Evolutionary conservation across 2,329 filamentous ascomycete species (phyloP).

Genomic region (Aspergillus neotritici): DNA sequence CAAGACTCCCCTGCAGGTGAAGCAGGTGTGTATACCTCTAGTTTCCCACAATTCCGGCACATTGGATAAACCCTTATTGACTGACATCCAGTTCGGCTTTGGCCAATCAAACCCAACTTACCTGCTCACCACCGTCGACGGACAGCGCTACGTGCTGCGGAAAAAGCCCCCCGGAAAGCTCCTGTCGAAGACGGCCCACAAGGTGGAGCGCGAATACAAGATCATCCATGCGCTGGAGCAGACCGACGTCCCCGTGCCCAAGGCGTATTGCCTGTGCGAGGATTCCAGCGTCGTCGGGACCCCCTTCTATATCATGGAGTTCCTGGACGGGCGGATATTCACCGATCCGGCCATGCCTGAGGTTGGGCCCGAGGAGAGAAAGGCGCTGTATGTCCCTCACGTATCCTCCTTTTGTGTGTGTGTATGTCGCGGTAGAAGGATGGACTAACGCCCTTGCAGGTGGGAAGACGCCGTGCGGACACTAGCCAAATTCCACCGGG

Average conservation of each 20-base stretch:
- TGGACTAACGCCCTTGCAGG: slow-evolving; percentile 33
- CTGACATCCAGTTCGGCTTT: slow-evolving; percentile 70
- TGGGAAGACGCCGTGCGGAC: slow-evolving; percentile 81
- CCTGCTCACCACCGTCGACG: slow-evolving; percentile 69
- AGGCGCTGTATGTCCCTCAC: slow-evolving; percentile 57
- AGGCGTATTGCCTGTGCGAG: slow-evolving; percentile 77
- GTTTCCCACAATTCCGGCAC: neutral
- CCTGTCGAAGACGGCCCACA: slow-evolving; percentile 87
- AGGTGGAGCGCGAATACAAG: slow-evolving; percentile 91
- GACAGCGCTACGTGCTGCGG: slow-evolving; percentile 75
- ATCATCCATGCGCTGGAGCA: slow-evolving; percentile 75
- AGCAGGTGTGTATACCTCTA: slow-evolving; percentile 60
- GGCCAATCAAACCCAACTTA: slow-evolving; percentile 98
- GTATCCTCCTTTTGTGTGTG: neutral
- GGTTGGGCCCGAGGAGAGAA: slow-evolving; percentile 62
- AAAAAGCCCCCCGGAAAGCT: slow-evolving; percentile 97
- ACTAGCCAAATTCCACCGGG: slow-evolving; percentile 76
- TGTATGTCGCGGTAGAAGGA: neutral
- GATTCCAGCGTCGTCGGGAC: slow-evolving; percentile 76
- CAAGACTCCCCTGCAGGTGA: slow-evolving; percentile 73
- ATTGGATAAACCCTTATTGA: slow-evolving; percentile 2
- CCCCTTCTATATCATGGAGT: slow-evolving; percentile 96
- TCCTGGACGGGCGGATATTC: slow-evolving; percentile 87
- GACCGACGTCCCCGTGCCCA: slow-evolving; percentile 81
- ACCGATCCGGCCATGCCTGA: slow-evolving; percentile 78